Conservation (phyloP, 768 basidiomycete species). For the Phlebiopsis flavidoalba region DNA sequence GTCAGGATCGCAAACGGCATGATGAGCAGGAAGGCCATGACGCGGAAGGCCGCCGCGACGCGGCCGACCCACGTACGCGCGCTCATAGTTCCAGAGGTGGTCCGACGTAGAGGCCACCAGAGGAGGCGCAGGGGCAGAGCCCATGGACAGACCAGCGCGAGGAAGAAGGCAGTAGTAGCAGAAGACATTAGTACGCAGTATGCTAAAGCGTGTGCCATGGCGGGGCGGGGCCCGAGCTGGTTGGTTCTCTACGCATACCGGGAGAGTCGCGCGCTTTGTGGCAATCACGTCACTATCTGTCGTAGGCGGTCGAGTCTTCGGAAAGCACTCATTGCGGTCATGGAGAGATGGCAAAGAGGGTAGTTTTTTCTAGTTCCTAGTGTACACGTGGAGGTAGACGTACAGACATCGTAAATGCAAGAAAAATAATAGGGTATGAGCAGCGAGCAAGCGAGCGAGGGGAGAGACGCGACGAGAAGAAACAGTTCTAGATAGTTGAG, state of each 20-base stretch:
- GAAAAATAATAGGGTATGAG: background rate
- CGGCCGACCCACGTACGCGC: conserved; percentile 64
- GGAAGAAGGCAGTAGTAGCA: conserved; percentile 5
- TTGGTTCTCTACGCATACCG: background rate
- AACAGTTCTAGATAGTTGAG: conserved; percentile 3
- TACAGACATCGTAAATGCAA: background rate
- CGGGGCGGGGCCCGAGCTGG: background rate
- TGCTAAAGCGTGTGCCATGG: background rate
- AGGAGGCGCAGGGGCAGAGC: conserved; percentile 41
- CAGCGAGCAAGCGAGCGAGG: background rate
- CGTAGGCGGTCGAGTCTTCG: no score
- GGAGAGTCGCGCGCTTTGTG: background rate
- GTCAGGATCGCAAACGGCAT: conserved; percentile 54
- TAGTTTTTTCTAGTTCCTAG: background rate
- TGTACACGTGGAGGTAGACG: conserved; percentile 5
- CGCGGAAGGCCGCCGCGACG: conserved; percentile 56
- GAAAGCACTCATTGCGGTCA: background rate
- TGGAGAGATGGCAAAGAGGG: background rate
- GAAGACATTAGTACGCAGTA: conserved; percentile 5
- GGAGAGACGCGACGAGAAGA: background rate
- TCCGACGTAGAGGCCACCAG: conserved; percentile 59
- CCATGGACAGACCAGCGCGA: no score
- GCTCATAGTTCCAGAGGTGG: conserved; percentile 59
- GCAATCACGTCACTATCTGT: background rate
- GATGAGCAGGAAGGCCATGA: conserved; percentile 51